These are phyloP conservation scores for Santalum album DNA, from an alignment of 164 flowering plant species.

Conservation along the genomic window DNA sequence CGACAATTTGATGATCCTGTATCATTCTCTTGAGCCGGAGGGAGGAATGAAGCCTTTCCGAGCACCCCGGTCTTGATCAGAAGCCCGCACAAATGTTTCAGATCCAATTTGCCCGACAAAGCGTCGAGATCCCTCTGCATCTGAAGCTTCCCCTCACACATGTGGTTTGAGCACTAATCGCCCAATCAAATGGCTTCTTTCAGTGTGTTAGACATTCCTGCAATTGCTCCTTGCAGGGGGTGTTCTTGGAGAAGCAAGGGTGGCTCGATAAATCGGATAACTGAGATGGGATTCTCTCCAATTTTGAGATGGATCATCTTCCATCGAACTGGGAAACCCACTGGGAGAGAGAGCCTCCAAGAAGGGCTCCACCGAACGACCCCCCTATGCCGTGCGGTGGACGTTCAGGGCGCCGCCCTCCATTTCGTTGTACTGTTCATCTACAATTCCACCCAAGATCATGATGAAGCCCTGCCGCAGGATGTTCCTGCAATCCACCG, in stretches of 20 bases:
- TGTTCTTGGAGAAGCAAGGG: slow-evolving; percentile 82
- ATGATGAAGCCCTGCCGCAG: no score
- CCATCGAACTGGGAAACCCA: slow-evolving; percentile 75
- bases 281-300: slow-evolving; percentile 67
- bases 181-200: slow-evolving; percentile 51
- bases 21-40: slow-evolving; percentile 22
- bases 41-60: slow-evolving; percentile 47
- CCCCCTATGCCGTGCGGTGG: no score
- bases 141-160: slow-evolving; percentile 70
- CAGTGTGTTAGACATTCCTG: slow-evolving; percentile 57
- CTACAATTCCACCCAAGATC: no score
- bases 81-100: slow-evolving; percentile 73
- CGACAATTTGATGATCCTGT: slow-evolving; percentile 20
- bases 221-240: slow-evolving; percentile 79
- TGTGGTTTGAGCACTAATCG: slow-evolving; percentile 49
- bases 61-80: slow-evolving; percentile 84
- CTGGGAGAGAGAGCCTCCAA: no score
- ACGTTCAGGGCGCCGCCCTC: no score
- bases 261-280: slow-evolving; percentile 82
- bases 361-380: no score
- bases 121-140: slow-evolving; percentile 94
- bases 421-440: no score
- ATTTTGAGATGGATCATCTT: slow-evolving; percentile 60
- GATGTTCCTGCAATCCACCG: no score
- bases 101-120: slow-evolving; percentile 55